These are phyloP conservation scores for Candida boidinii DNA, from an alignment of 805 yeast genomes.

Conservation along the genomic window DNA sequence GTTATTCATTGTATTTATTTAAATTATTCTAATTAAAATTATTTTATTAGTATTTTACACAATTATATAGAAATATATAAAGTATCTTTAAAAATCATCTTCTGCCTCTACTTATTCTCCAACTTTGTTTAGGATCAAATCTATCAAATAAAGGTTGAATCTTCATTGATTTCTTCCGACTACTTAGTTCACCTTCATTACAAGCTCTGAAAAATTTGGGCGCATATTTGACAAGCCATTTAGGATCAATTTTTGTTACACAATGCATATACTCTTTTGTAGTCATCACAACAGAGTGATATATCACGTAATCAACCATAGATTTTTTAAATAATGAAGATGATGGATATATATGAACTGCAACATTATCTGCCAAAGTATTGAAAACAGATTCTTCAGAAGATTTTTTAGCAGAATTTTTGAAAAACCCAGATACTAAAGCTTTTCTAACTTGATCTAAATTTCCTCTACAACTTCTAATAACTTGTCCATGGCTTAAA, in stretches of 20 bases:
- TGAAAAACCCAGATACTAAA: conserved; percentile 59
- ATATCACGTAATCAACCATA: conserved; percentile 68
- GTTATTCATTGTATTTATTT: too few relatives aligned
- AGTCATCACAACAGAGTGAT: conserved; percentile 75
- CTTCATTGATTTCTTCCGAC: conserved; percentile 48
- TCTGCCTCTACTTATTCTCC: conserved; percentile 58
- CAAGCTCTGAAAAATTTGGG: conserved; percentile 66
- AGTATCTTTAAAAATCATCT: conserved; percentile 11
- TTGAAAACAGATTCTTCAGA: conserved; percentile 45
- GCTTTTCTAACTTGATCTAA: conserved; percentile 52
- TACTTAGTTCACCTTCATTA: conserved; percentile 40
- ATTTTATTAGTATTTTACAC: too few relatives aligned
- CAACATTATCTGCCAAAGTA: conserved; percentile 58
- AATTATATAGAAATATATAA: too few relatives aligned
- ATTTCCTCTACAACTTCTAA: conserved; percentile 45
- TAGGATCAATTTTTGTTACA: conserved; percentile 71
- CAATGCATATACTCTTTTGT: conserved; percentile 89
- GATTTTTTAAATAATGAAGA: conserved; percentile 50
- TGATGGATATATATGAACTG: conserved; percentile 83
- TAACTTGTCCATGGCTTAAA: too few relatives aligned
- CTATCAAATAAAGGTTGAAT: conserved; percentile 67
- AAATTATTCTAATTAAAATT: too few relatives aligned
- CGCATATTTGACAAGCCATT: conserved; percentile 65
- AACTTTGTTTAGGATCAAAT: conserved; percentile 53
- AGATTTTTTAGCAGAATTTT: conserved; percentile 58